Evolutionary conservation across 2,329 filamentous ascomycete genomes (phyloP), one percentile per base, ranked within the genome.

Genomic region (Ophiostoma quercus): DNA sequence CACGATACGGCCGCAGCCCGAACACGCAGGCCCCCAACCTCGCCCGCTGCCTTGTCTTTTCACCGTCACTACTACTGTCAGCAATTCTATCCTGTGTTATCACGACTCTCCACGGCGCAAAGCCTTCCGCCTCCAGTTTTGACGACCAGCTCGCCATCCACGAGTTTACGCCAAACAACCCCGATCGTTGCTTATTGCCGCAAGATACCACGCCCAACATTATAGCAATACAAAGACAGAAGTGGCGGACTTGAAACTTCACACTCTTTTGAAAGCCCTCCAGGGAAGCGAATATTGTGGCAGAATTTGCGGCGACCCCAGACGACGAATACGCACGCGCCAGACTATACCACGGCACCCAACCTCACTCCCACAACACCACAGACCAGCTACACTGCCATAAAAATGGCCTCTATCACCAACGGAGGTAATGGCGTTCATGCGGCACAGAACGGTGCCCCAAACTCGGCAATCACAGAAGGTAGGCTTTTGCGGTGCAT

Each of bases 391-490:
- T 47, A 62, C 16, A 16, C 25, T 14, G 12, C 4, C 14, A 11
- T 11, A 11, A 57, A 16, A 32, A 62, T 62, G 57, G 25, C 25
- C 2, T 29, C 25, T 16, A 7, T 14, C 11, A 47, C n/a, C n/a
- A 32, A 47, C 34, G 51, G 67, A 16, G 2, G 29, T 8, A 67
- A 39, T 25, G 37, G 47, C 16, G 51, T 29, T 19, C 51, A 43
- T 51, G 41, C 34, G 8, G 34, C 62, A n/a, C 62, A 65, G 62
- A 39, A 65, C n/a, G 6, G 60, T 5, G 43, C 70, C 37, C 19
- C 29, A 2, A 39, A 39, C 32, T 39, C 70, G 43, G 57, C 25
- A 41, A 72, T 72, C 57, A 71, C 71, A 32, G 71, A 71, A 66
- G 71, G 71, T 72, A 66, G 43, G 69, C 14, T 43, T 39, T n/a